Conservation (phyloP, 2,329 filamentous ascomycete species). For the Rhexocercosporidium sp. region DNA sequence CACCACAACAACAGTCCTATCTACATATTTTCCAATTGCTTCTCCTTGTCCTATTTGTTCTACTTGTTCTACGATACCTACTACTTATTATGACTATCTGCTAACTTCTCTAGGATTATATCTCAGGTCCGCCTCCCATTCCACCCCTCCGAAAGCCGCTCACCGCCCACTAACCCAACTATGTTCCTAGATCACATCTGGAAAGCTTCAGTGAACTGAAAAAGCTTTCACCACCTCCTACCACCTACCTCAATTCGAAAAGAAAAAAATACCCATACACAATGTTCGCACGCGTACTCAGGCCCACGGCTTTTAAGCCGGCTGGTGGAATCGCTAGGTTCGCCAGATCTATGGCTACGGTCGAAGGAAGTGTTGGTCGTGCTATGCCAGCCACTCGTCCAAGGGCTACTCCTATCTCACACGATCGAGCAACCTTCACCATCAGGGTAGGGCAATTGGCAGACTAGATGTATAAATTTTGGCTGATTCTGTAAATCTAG, state of each 20-base stretch:
- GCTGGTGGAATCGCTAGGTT: slow-evolving; percentile 39
- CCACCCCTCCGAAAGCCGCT: slow-evolving; percentile 17
- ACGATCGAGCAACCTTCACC: slow-evolving; percentile 88
- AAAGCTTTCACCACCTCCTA: slow-evolving; percentile 29
- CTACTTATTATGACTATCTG: slow-evolving; percentile 32
- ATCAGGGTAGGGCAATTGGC: slow-evolving; percentile 68
- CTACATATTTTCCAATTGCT: slow-evolving; percentile 18
- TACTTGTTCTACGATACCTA: slow-evolving; percentile 21
- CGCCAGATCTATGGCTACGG: slow-evolving; percentile 64
- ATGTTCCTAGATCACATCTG: slow-evolving; percentile 47
- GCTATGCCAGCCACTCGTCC: slow-evolving; percentile 64
- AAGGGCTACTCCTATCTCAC: slow-evolving; percentile 69
- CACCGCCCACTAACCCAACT: slow-evolving; percentile 36
- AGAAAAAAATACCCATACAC: slow-evolving; percentile 41
- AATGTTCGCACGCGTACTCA: slow-evolving; percentile 68
- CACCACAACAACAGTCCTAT: background rate
- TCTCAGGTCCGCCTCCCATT: slow-evolving; percentile 62
- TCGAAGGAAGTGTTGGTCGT: slow-evolving; percentile 72
- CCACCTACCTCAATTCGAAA: slow-evolving; percentile 31
- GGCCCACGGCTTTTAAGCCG: slow-evolving; percentile 53
- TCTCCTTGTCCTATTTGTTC: slow-evolving; percentile 13
- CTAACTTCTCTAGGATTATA: slow-evolving; percentile 70
- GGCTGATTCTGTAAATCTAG: slow-evolving; percentile 50
- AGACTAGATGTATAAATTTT: slow-evolving; percentile 8
- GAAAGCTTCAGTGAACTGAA: slow-evolving; percentile 50